These are phyloP conservation scores for Yamadazyma atlantica DNA, from an alignment of 1,139 yeast genomes.

Conservation along the genomic window DNA sequence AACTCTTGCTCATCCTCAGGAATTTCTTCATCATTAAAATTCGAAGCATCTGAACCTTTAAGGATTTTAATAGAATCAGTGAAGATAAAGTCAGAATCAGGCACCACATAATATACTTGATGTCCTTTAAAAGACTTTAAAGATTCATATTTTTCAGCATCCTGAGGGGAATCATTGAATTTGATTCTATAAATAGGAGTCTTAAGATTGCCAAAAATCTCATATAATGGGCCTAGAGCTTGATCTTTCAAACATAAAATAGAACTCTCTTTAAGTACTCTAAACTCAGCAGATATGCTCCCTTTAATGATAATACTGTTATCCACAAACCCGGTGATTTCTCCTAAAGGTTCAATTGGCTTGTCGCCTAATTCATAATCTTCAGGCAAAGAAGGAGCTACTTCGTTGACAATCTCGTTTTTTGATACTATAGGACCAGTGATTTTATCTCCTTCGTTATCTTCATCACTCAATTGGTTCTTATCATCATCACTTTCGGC, in stretches of 20 bases:
- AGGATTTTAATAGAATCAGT: conserved; percentile 68
- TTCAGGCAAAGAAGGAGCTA: conserved; percentile 68
- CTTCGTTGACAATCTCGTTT: conserved; percentile 72
- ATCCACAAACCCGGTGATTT: conserved; percentile 69
- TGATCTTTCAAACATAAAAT: conserved; percentile 76
- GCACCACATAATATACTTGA: conserved; percentile 73
- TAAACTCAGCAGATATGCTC: conserved; percentile 76
- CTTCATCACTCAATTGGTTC: conserved; percentile 9
- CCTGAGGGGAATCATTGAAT: conserved; percentile 52
- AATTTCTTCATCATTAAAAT: conserved; percentile 90
- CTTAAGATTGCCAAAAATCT: conserved; percentile 87
- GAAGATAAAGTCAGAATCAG: conserved; percentile 74
- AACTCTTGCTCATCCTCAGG: conserved; percentile 93
- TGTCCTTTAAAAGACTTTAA: conserved; percentile 52
- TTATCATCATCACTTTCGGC: neutral
- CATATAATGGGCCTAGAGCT: conserved; percentile 80
- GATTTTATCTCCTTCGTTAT: conserved; percentile 43
- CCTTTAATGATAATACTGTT: conserved; percentile 73
- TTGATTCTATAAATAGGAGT: conserved; percentile 81
- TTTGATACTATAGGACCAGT: conserved; percentile 69
- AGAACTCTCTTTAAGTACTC: conserved; percentile 80
- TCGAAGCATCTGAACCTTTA: conserved; percentile 94
- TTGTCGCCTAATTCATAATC: conserved; percentile 61
- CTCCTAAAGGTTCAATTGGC: conserved; percentile 73
- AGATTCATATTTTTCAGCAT: conserved; percentile 15